Evolutionary conservation across 2,329 filamentous ascomycete genomes (phyloP), one percentile per base, ranked within the genome.

Genomic region (Ophiostoma tasmaniense): DNA sequence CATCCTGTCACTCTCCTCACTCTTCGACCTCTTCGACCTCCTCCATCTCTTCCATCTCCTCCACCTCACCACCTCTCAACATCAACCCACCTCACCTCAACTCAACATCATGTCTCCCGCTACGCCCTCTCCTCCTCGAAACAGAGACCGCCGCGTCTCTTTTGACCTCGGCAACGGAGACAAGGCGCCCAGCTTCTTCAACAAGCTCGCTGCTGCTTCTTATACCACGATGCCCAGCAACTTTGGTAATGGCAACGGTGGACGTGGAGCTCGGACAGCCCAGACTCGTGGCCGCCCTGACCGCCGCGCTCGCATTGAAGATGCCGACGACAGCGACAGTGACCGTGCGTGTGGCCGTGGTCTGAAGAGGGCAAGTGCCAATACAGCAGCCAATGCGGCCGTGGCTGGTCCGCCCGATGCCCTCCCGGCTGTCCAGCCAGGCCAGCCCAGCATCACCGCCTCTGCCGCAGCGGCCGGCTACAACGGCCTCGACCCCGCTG

Each of bases 291-390:
- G 55, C 5, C 33, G 22, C 14, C 28, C 22, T 1, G 69, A 71
- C n/a, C 71, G 67, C n/a, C 69, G 71, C 1, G 22, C 70, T 13
- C 67, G 66, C 6, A 67, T 72, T 0, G 71, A 71, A 0, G 70
- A 72, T 66, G 66, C 7, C 50, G 50, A 52, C 0, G 42, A 52
- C 22, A 25, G 33, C 33, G 14, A 35, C 25, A 22, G 37, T 13
- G 37, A 39, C 33, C 33, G 33, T 14, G 11, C 11, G 3, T 8
- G 33, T 33, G 33, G 33, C n/a, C n/a, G n/a, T 33, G 33, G 33
- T 33, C 1, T 33, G 5, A 33, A 33, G 33, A 33, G 33, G 33
- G 33, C 33, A n/a, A n/a, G n/a, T 13, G 42, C 67, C n/a, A 28
- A 20, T 6, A 22, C 67, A 7, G 62, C 35, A 2, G 37, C 33